phyloP scores from a whole-genome alignment of 2,329 filamentous ascomycete genomes.

The Rasamsonia emersonii region DNA sequence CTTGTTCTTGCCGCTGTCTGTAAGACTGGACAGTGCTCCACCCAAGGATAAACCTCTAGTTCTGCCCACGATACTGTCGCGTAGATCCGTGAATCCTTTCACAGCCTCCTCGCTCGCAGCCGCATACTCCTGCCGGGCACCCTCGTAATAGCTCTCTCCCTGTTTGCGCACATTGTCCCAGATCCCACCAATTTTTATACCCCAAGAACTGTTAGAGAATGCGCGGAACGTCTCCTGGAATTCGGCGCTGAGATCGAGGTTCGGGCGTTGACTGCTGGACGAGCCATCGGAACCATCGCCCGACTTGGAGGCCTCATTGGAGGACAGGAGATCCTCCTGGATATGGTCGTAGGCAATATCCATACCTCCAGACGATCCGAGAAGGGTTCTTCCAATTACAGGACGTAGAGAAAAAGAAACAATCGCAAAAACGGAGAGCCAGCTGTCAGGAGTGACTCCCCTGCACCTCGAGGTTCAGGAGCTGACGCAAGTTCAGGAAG shows the following conservation, averaged over 20 bases:
- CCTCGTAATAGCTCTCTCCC: constrained; percentile 82
- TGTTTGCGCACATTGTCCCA: constrained; percentile 90
- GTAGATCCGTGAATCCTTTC: constrained; percentile 66
- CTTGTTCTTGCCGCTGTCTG: constrained; percentile 12
- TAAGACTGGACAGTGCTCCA: constrained; percentile 17
- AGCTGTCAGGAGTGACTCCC: too few species aligned
- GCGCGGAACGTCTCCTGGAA: constrained; percentile 93
- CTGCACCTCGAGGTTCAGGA: too few species aligned
- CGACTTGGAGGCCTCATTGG: constrained; percentile 43
- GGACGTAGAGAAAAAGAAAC: not conserved
- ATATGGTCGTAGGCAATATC: constrained; percentile 98
- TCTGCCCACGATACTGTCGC: constrained; percentile 58
- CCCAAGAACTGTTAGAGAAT: constrained; percentile 87
- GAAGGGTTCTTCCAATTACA: too few species aligned
- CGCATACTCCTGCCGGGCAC: constrained; percentile 70
- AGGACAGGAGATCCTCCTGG: constrained; percentile 64
- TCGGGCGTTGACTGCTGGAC: constrained; percentile 22
- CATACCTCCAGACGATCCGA: constrained; percentile 52
- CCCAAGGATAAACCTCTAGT: constrained; percentile 66
- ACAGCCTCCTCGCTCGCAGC: constrained; percentile 72
- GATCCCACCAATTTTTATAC: constrained; percentile 76
- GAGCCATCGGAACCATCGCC: constrained; percentile 40
- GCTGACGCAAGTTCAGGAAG: too few species aligned
- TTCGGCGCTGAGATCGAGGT: constrained; percentile 65
- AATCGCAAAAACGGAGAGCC: not conserved